Percentiles rank a stretch among this genome's conserved stretches.
Evolutionary conservation across 495 filamentous ascomycete species (phyloP).

Genomic region (Penicillium desertorum): DNA sequence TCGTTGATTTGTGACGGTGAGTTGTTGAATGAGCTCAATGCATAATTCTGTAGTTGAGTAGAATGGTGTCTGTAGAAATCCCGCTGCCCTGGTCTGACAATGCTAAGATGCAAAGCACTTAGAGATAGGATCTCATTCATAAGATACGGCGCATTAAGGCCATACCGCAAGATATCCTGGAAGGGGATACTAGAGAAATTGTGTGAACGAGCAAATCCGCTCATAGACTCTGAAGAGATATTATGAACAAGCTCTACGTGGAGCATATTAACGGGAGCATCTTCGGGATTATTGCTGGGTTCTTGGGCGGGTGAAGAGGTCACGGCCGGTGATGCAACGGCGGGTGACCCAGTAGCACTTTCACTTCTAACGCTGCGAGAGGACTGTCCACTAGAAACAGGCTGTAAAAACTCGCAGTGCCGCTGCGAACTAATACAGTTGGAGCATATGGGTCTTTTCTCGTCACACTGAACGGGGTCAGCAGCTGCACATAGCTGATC

Average conservation of each 20-base stretch:
- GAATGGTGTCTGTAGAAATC: constrained; percentile 14
- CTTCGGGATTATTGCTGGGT: constrained; percentile 9
- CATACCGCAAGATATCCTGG: constrained; percentile 10
- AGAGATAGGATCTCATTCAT: constrained; percentile 20
- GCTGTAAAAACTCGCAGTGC: constrained; percentile 20
- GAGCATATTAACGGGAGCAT: constrained; percentile 32
- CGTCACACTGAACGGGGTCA: constrained; percentile 35
- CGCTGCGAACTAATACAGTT: constrained; percentile 37
- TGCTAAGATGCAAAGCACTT: constrained; percentile 21
- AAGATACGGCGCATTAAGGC: constrained; percentile 24
- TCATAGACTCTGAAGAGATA: constrained; percentile 17
- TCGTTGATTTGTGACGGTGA: background rate
- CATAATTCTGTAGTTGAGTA: constrained; percentile 17
- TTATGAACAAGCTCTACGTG: constrained; percentile 36
- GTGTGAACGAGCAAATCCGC: constrained; percentile 1
- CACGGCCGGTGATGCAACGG: constrained; percentile 11
- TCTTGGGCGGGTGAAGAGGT: constrained; percentile 1
- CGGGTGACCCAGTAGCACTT: constrained; percentile 8
- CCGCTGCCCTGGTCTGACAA: constrained; percentile 2
- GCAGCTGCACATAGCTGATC: background rate
- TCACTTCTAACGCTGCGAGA: constrained; percentile 3
- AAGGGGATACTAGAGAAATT: background rate
- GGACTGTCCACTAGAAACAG: background rate
- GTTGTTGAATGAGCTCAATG: constrained; percentile 12
- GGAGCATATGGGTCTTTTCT: constrained; percentile 34